Evolutionary conservation across 495 filamentous ascomycete genomes (phyloP).

Genomic region (Sporormia fimetaria): DNA sequence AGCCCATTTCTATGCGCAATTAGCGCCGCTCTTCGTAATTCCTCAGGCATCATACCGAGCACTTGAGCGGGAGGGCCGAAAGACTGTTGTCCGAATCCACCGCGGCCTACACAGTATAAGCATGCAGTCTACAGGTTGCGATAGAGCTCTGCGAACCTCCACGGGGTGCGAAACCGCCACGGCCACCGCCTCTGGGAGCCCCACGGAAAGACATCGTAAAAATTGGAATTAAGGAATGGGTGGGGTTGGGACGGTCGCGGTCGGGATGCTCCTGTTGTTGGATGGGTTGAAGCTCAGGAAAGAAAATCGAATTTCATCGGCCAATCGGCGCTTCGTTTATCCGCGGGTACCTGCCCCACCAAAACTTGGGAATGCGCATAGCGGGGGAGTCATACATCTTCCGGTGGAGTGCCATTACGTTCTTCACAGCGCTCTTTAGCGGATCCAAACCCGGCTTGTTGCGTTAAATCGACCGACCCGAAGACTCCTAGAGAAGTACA

Average conservation of each 20-base stretch:
- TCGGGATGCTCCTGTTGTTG: too few relatives aligned
- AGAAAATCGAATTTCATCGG: slow-evolving; percentile 13
- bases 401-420: too few relatives aligned
- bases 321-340: slow-evolving; percentile 6
- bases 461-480: slow-evolving; percentile 10
- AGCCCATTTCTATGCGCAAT: slow-evolving; percentile 63
- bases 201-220: slow-evolving; percentile 31
- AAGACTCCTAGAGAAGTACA: slow-evolving; percentile 7
- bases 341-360: neutral
- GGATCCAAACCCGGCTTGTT: slow-evolving; percentile 8
- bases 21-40: slow-evolving; percentile 1
- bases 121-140: slow-evolving; percentile 2
- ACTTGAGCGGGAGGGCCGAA: slow-evolving; percentile 59
- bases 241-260: too few relatives aligned
- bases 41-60: slow-evolving; percentile 39
- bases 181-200: slow-evolving; percentile 29
- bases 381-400: neutral
- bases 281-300: neutral
- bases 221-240: too few relatives aligned
- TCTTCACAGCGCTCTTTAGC: too few relatives aligned
- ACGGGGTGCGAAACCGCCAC: slow-evolving; percentile 28
- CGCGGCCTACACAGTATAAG: slow-evolving; percentile 37
- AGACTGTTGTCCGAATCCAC: slow-evolving; percentile 27
- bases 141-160: slow-evolving; percentile 23
- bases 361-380: slow-evolving; percentile 2